These are phyloP conservation scores for Aspergillus japonicus DNA, from an alignment of 2,329 filamentous ascomycete species.

Conservation along the genomic window DNA sequence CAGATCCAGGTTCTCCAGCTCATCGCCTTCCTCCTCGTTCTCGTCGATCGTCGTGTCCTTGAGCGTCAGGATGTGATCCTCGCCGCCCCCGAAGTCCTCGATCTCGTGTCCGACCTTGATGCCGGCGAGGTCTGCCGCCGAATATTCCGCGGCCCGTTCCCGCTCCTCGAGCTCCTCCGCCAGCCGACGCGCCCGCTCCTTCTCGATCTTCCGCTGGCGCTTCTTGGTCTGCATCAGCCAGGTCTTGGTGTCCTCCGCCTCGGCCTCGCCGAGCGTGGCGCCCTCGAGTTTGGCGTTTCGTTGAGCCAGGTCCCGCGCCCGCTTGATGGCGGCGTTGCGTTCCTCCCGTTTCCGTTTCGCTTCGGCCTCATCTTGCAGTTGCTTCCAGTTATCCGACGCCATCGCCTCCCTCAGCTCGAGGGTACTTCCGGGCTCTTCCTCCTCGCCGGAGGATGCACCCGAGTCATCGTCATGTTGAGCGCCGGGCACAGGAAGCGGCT, in stretches of 20 bases:
- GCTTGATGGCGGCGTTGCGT: conserved; percentile 78
- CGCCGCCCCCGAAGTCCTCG: conserved; percentile 71
- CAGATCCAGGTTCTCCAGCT: conserved; percentile 58
- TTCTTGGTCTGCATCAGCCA: conserved; percentile 93
- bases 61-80: conserved; percentile 89
- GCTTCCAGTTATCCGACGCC: conserved; percentile 52
- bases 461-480: conserved; percentile 49
- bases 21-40: conserved; percentile 83
- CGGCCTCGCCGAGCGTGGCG: conserved; percentile 74
- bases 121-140: conserved; percentile 79
- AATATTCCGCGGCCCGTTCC: conserved; percentile 74
- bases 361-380: conserved; percentile 64
- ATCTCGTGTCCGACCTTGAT: conserved; percentile 90
- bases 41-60: conserved; percentile 86
- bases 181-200: conserved; percentile 65
- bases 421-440: conserved; percentile 75
- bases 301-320: conserved; percentile 79
- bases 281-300: conserved; percentile 75
- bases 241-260: conserved; percentile 71
- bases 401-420: conserved; percentile 64
- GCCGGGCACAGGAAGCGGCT: conserved; percentile 81
- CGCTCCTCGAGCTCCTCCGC: conserved; percentile 78
- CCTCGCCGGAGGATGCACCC: conserved; percentile 42
- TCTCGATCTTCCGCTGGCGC: conserved; percentile 83
- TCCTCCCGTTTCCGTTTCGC: conserved; percentile 77